Base-by-base conservation (phyloP, 2,329 filamentous ascomycete genomes). In the Pseudogymnoascus sp. region DNA sequence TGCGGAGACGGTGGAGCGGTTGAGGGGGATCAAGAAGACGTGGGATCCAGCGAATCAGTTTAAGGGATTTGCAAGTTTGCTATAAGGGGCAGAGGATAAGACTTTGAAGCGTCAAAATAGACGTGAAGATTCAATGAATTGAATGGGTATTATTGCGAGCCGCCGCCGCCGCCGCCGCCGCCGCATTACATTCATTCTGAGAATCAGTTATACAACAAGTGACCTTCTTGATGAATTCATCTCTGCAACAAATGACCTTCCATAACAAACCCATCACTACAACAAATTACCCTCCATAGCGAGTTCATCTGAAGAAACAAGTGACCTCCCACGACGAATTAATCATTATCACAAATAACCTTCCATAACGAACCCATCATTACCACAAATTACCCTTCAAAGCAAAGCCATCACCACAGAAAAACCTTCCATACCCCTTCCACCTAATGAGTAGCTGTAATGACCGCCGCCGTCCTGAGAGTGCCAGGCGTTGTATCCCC, bases 1-100 rank as follows among this genome's bases (percentile, higher is more conserved):
- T 16, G 14, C 4, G 4, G 56, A 38, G 14, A 61, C 65, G 43
- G 31, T 72, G 12, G 62, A 66, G n/a, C 71, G 66, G 31, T 60
- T 73, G 12, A 65, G 64, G 19, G 63, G 53, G 1, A 46, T 73
- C 60, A 73, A 73, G 65, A 70, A 59, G 38, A 64, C 64, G 46
- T 70, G 69, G 68, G 72, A 73, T 62, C 67, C 70, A 4, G 61
- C 62, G 56, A 40, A 60, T 8, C 12, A 24, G 56, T 38, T 60
- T 6, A 35, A 60, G 37, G 31, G 56, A 16, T 31, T 53, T 53
- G 26, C 46, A 16, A 53, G 26, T 16, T 53, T 53, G n/a, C 8
- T 53, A 1, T 53, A 53, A 53, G 24, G n/a, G 4, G 4, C 12
- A 28, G 26, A 53, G 26, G 5, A 10, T 0, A 24, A 31, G n/a